A percentile compares a stretch with the other conserved stretches of the same genome.
These are phyloP conservation scores for Ascochyta clinopodiicola DNA, from an alignment of 2,329 filamentous ascomycete species.

Conservation along the genomic window DNA sequence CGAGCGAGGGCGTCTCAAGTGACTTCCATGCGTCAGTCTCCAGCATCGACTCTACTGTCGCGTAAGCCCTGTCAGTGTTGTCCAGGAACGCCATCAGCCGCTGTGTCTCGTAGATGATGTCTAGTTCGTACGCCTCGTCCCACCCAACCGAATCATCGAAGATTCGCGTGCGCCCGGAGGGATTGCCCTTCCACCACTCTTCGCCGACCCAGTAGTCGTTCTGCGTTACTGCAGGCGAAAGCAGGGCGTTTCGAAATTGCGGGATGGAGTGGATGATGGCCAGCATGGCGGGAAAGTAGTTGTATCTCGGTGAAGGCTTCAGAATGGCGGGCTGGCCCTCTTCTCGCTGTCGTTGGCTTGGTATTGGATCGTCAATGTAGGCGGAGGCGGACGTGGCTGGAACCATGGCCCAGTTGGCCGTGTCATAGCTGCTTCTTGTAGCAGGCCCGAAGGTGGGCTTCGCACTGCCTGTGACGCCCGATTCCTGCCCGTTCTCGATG, in stretches of 20 bases:
- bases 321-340: slow-evolving; percentile 62
- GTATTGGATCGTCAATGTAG: slow-evolving; percentile 61
- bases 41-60: slow-evolving; percentile 60
- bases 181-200: slow-evolving; percentile 68
- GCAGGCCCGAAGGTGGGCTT: slow-evolving; percentile 61
- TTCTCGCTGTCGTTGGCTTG: slow-evolving; percentile 56
- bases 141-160: slow-evolving; percentile 51
- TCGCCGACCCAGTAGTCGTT: slow-evolving; percentile 61
- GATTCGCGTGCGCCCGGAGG: slow-evolving; percentile 58
- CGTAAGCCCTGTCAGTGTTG: slow-evolving; percentile 64
- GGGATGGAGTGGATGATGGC: slow-evolving; percentile 70
- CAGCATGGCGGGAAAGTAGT: slow-evolving; percentile 64
- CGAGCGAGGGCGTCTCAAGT: slow-evolving; percentile 10
- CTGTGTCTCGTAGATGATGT: slow-evolving; percentile 64
- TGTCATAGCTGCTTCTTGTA: slow-evolving; percentile 61
- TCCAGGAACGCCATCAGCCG: slow-evolving; percentile 68
- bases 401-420: slow-evolving; percentile 63
- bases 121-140: slow-evolving; percentile 39
- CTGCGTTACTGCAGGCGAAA: slow-evolving; percentile 55
- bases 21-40: slow-evolving; percentile 50
- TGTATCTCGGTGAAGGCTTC: slow-evolving; percentile 59
- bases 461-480: slow-evolving; percentile 56
- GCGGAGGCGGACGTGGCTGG: slow-evolving; percentile 55
- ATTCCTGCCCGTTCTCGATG: slow-evolving; percentile 57
- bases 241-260: slow-evolving; percentile 62